Conservation (phyloP, 345 rosid species). For the Anacardium occidentale region DNA sequence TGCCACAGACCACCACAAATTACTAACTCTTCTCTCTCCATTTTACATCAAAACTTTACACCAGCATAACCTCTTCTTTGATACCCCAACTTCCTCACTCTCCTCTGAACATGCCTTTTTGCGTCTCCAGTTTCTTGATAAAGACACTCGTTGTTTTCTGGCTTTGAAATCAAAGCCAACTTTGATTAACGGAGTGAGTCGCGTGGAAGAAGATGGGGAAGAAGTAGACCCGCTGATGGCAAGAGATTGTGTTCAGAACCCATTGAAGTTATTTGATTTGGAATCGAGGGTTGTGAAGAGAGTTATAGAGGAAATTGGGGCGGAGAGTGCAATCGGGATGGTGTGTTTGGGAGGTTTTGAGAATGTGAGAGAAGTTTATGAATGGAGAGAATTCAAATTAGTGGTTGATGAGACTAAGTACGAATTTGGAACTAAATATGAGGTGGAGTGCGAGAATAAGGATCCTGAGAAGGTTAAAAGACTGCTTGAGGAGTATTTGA, state of each 20-base stretch:
- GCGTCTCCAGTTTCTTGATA: conserved; percentile 61
- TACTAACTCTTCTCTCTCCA: conserved; percentile 52
- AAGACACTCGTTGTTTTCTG: conserved; percentile 46
- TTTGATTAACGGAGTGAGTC: conserved; percentile 69
- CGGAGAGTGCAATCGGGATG: conserved; percentile 38
- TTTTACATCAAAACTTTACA: conserved; percentile 54
- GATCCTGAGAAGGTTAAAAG: conserved; percentile 69
- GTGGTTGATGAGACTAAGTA: conserved; percentile 85
- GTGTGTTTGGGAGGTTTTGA: conserved; percentile 84
- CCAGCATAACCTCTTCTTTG: conserved; percentile 76
- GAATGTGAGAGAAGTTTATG: conserved; percentile 62
- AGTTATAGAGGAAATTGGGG: conserved; percentile 67
- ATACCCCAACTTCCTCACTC: conserved; percentile 52
- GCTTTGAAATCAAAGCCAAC: conserved; percentile 68
- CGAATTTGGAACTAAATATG: conserved; percentile 65
- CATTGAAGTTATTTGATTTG: conserved; percentile 36
- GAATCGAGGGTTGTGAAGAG: conserved; percentile 63
- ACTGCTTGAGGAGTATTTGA: conserved; percentile 58
- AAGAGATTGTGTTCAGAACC: conserved; percentile 47
- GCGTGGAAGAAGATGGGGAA: conserved; percentile 88
- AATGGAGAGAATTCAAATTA: conserved; percentile 66
- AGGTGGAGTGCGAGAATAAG: conserved; percentile 75
- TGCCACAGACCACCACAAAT: conserved; percentile 40
- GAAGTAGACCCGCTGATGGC: conserved; percentile 47
- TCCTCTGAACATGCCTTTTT: conserved; percentile 55